A percentile compares a stretch with the other conserved stretches of the same genome.
Conservation (phyloP, 2,329 filamentous ascomycete genomes). For the Aureobasidium pullulans region DNA sequence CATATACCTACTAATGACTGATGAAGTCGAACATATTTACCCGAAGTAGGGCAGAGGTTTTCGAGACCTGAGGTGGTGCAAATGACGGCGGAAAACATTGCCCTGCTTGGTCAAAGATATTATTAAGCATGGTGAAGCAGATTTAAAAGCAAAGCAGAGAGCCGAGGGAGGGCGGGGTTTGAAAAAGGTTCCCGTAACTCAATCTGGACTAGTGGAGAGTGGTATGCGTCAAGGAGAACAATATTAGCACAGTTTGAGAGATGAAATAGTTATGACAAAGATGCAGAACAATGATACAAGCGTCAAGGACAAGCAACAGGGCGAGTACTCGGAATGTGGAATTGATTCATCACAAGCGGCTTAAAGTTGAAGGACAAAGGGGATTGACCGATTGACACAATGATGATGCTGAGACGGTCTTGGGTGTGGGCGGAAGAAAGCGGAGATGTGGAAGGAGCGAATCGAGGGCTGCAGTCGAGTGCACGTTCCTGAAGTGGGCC, state of each 20-base stretch:
- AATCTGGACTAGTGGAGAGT: background rate
- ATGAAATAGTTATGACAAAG: background rate
- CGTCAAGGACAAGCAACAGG: background rate
- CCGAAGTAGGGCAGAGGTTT: background rate
- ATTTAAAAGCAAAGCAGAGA: background rate
- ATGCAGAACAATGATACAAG: background rate
- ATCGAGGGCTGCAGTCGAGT: background rate
- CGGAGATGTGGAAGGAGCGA: constrained; percentile 3
- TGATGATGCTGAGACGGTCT: background rate
- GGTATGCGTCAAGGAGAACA: background rate
- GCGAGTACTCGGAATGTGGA: background rate
- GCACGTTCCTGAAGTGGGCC: background rate
- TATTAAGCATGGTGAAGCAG: background rate
- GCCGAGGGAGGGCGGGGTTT: constrained; percentile 3
- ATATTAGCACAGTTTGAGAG: background rate
- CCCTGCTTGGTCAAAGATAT: constrained; percentile 2
- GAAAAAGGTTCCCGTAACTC: background rate
- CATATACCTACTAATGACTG: background rate
- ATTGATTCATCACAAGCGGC: background rate
- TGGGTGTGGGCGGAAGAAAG: background rate
- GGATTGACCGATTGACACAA: constrained; percentile 9
- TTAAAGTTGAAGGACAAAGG: background rate
- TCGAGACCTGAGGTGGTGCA: background rate
- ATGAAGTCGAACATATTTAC: background rate
- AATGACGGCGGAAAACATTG: background rate